Evolutionary conservation across 2,329 filamentous ascomycete species (phyloP).

Genomic region (Geosmithia flava): DNA sequence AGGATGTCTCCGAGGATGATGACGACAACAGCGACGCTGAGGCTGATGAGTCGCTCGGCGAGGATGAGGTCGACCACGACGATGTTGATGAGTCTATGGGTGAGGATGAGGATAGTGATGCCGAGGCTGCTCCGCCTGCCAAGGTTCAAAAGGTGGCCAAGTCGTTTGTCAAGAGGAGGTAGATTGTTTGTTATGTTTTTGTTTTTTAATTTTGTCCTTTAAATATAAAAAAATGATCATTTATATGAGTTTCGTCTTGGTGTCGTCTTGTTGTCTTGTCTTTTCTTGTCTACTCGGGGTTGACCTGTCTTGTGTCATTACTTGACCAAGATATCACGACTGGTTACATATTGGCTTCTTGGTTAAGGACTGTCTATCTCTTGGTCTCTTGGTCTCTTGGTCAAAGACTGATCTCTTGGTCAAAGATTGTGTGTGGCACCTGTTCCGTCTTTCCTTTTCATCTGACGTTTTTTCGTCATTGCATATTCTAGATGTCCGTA

Average conservation of each 20-base stretch:
- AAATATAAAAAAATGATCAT: background rate
- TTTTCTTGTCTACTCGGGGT: too few relatives aligned
- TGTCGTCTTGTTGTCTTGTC: too few relatives aligned
- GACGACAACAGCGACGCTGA: constrained; percentile 29
- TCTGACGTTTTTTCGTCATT: background rate
- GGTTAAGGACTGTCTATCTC: too few relatives aligned
- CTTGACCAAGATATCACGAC: too few relatives aligned
- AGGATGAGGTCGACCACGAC: constrained; percentile 47
- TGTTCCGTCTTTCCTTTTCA: background rate
- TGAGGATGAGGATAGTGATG: constrained; percentile 43
- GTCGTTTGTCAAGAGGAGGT: constrained; percentile 23
- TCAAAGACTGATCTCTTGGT: too few relatives aligned
- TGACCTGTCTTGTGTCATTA: too few relatives aligned
- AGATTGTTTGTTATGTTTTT: constrained; percentile 3
- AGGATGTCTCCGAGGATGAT: constrained; percentile 28
- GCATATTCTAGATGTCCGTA: background rate
- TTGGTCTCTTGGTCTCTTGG: too few relatives aligned
- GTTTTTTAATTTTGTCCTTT: background rate
- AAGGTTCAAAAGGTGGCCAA: constrained; percentile 29
- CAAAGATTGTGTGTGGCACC: too few relatives aligned
- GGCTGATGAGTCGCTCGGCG: constrained; percentile 37
- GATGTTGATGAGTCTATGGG: constrained; percentile 41
- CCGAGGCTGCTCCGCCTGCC: constrained; percentile 30
- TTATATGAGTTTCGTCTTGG: too few relatives aligned
- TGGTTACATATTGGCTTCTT: too few relatives aligned